Conservation (phyloP, 768 basidiomycete species). For the Daedalea quercina region DNA sequence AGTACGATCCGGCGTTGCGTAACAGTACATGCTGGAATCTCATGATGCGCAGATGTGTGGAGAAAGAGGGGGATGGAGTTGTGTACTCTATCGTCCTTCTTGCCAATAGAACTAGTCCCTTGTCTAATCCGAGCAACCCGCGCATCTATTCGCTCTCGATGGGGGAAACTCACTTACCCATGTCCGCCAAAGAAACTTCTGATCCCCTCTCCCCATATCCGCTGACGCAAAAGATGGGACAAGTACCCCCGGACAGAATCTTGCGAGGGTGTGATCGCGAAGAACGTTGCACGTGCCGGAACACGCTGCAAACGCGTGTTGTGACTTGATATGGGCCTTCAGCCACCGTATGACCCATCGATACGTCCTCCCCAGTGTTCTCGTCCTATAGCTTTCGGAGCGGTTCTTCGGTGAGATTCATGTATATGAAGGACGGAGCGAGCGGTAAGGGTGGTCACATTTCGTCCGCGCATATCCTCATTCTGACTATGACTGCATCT, state of each 20-base stretch:
- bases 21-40: neutral
- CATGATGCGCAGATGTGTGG: neutral
- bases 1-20: neutral
- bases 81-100: neutral
- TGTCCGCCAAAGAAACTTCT: neutral
- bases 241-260: neutral
- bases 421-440: slow-evolving; percentile 14
- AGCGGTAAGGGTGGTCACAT: slow-evolving; percentile 7
- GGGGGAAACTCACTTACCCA: neutral
- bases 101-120: neutral
- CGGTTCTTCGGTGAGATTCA: slow-evolving; percentile 3
- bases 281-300: slow-evolving; percentile 17
- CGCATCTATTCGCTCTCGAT: neutral
- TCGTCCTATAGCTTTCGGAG: neutral
- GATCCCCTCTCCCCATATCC: neutral
- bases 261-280: slow-evolving; percentile 2
- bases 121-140: neutral
- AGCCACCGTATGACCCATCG: slow-evolving; percentile 4
- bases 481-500: neutral
- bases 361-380: neutral
- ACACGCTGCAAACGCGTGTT: slow-evolving; percentile 25
- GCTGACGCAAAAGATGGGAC: neutral
- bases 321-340: slow-evolving; percentile 13
- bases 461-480: neutral
- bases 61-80: neutral